Evolutionary conservation across 768 basidiomycete species (phyloP), one percentile per base, ranked within the genome.

Genomic region (Hysterangium stoloniferum): DNA sequence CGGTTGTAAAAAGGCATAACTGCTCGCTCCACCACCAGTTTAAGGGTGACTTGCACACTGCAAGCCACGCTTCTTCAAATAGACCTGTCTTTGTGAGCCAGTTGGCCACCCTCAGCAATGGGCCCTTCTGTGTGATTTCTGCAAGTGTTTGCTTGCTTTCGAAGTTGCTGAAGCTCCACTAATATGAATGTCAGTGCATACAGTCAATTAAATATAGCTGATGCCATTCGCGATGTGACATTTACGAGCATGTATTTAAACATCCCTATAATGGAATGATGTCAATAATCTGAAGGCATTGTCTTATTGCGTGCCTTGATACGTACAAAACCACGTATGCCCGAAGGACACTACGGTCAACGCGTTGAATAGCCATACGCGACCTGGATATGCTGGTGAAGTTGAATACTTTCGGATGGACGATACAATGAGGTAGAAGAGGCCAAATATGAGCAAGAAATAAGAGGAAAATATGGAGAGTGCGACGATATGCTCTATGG

Each of bases 11-110:
- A 19, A 78, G 57, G 59, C 79, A 82, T 12, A 82, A 62, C 58
- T 82, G 78, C 60, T 81, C 75, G 55, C 76, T 78, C 79, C 81
- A 82, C 82, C 81, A 84, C 81, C 81, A 84, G 42, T 75, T 77
- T 37, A 71, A 52, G 0, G 68, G 63, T 27, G 71, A 69, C 19
- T 61, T 67, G 58, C 73, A 78, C 12, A 76, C 73, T 45, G 60
- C 57, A 2, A 53, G 46, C 73, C 73, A 74, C 1, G 81, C 80
- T 62, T 84, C 73, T 59, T 81, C 75, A 55, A 86, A 84, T 0
- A 84, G 66, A 0, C 67, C 66, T 0, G 81, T 82, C 19, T 75
- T 50, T 15, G 64, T 45, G 1, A 84, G 70, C 82, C 82, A 84
- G 7, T 62, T 60, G 4, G 74, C 67, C 19, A 82, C 43, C n/a